Evolutionary conservation across 2,329 filamentous ascomycete genomes (phyloP), one percentile per base, ranked within the genome.

Genomic region (Talaromyces marneffei): DNA sequence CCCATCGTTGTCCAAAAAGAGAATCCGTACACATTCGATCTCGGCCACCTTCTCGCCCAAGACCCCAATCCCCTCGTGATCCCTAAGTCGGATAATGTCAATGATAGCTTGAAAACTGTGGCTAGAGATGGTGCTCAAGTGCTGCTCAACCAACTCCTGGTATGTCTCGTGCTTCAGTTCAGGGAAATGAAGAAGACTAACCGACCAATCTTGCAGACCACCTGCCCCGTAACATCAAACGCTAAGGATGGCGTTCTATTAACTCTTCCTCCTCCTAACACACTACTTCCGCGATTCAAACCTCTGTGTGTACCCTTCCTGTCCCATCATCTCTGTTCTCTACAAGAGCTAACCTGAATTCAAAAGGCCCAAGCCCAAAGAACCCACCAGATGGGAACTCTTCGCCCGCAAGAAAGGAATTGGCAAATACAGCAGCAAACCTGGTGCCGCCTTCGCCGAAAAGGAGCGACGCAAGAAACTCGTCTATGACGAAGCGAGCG

Each of bases 401-500:
- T 99, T 99, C 79, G 94, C 94, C 50, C 89, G 87, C 76, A 96
- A 96, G 85, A 96, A 97, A 83, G 94, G 94, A 60, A 97, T 99
- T 57, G 78, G 78, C 79, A 90, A 89, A 80, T 86, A 87, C 77
- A 96, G 92, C 84, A 89, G 85, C 67, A 85, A 72, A 61, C 70
- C 75, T 18, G 77, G 76, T n/a, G 73, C 69, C 6, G 70, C 72
- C 9, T 68, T 89, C 67, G 91, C 94, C 73, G 83, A 87, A 75
- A 83, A 86, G 65, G 82, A 77, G 83, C 83, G 85, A 42, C 71
- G 74, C 65, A 79, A 79, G 75, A 89, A 96, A 79, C 79, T 92
- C 69, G 86, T 88, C 61, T 97, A 88, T 75, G 91, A 97, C 76
- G 90, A 96, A 77, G 86, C 83, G 62, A 89, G 81, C 33, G 89